A percentile compares a stretch with the other conserved stretches of the same genome.
phyloP scores from a whole-genome alignment of 2,329 filamentous ascomycete species.

The Pseudogymnoascus sp. region DNA sequence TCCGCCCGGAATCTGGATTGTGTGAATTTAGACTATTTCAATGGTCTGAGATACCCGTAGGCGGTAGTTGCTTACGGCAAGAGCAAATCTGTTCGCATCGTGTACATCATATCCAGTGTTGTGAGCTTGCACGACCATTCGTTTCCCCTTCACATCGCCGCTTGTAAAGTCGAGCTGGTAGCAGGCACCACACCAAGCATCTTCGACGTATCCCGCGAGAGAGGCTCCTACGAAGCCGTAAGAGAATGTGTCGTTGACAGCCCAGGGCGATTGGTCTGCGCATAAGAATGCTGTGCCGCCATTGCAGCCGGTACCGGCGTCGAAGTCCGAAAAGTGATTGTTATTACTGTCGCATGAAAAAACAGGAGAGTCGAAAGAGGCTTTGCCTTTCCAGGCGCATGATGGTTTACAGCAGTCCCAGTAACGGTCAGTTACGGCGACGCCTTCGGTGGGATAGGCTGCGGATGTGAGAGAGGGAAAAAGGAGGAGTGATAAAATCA shows the following conservation, averaged over 20 bases:
- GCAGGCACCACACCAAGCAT: slow-evolving; percentile 46
- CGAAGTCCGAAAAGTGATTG: neutral
- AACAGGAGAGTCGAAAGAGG: neutral
- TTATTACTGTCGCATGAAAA: neutral
- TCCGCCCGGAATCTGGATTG: neutral
- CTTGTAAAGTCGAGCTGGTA: slow-evolving; percentile 55
- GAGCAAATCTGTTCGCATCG: slow-evolving; percentile 45
- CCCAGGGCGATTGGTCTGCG: slow-evolving; percentile 44
- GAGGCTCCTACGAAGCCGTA: slow-evolving; percentile 49
- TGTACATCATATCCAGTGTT: slow-evolving; percentile 51
- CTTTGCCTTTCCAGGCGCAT: neutral
- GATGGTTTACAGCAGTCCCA: neutral
- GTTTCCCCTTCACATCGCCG: slow-evolving; percentile 46
- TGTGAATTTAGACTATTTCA: neutral
- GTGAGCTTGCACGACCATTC: slow-evolving; percentile 52
- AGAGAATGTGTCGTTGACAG: slow-evolving; percentile 41
- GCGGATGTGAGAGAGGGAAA: neutral
- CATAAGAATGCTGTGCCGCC: slow-evolving; percentile 47
- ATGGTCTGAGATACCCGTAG: neutral
- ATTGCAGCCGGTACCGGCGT: slow-evolving; percentile 15
- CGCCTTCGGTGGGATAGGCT: neutral
- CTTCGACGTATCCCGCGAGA: slow-evolving; percentile 37
- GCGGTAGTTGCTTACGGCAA: slow-evolving; percentile 32
- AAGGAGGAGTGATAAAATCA: neutral
- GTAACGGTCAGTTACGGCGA: neutral